Evolutionary conservation across 371 early-diverging fungal genomes (phyloP), one percentile per base, ranked within the genome.

Genomic region (Mortierella sp.): DNA sequence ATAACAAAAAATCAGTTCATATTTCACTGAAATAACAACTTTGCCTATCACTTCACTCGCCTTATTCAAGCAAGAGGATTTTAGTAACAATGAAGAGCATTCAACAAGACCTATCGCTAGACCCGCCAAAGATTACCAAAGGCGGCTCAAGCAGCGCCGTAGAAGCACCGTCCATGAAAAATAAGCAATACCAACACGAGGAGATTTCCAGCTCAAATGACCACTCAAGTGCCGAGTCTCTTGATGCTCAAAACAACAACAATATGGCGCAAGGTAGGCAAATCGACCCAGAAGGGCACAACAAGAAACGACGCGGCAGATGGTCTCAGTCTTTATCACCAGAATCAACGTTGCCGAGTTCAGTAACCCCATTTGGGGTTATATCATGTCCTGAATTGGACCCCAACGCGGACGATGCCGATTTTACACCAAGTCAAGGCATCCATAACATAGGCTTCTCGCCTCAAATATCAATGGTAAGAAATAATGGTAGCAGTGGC

Each of bases 381-480:
- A 51, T 42, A 13, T 54, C 60, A 6, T 58, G 60, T 28, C 71
- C 53, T 8, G 43, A 54, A 40, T 34, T 53, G 22, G 60, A 59
- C 45, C 65, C 65, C 1, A 49, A 62, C 19, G 29, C 22, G 17
- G 54, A 47, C 17, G 43, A 40, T n/a, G 29, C 5, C 0, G 67
- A 65, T 42, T 69, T 75, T 37, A 45, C 70, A 15, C 47, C 22
- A 6, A 68, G 64, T 19, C 69, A 68, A 35, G 51, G 68, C 3
- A 64, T 68, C 13, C 64, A 53, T 34, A 10, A 2, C 17, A 22
- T 34, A 31, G 15, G 10, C 19, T 28, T 28, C 9, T 23, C 55
- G 5, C 29, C 55, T 32, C 22, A 17, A 55, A 49, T 15, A 17
- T 28, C 47, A 47, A 19, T 15, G 35, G 61, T 26, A 40, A 60